Percentiles rank a stretch among this genome's conserved stretches.
phyloP scores from a whole-genome alignment of 2,329 filamentous ascomycete species.

The Claviceps paspali region DNA sequence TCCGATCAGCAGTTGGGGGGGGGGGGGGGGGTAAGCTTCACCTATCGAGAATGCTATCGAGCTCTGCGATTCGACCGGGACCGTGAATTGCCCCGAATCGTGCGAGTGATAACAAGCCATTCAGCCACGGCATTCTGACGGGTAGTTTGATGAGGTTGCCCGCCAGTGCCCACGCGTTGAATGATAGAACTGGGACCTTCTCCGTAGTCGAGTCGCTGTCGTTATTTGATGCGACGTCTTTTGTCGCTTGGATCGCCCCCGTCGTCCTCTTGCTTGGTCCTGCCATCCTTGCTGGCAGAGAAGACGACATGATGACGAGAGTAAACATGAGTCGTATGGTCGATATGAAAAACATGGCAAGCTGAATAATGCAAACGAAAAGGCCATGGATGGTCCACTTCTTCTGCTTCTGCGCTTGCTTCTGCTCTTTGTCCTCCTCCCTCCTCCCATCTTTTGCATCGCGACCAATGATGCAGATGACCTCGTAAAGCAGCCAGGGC shows the following conservation, averaged over 20 bases:
- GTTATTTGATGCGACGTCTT: neutral
- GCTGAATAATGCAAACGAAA: slow-evolving; percentile 44
- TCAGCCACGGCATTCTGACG: slow-evolving; percentile 80
- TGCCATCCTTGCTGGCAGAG: slow-evolving; percentile 39
- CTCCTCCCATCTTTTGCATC: slow-evolving; percentile 19
- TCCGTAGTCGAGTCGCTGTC: neutral
- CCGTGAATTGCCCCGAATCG: slow-evolving; percentile 61
- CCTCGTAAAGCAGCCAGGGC: slow-evolving; percentile 79
- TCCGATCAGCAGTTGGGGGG: too few species aligned
- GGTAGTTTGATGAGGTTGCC: slow-evolving; percentile 60
- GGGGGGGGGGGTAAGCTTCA: too few species aligned
- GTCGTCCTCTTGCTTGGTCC: slow-evolving; percentile 11
- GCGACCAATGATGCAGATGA: slow-evolving; percentile 55
- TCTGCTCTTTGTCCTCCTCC: slow-evolving; percentile 4
- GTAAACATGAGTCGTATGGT: slow-evolving; percentile 50
- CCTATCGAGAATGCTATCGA: slow-evolving; percentile 77
- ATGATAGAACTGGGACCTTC: slow-evolving; percentile 56
- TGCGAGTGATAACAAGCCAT: slow-evolving; percentile 56
- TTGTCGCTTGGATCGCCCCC: slow-evolving; percentile 4
- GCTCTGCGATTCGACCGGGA: slow-evolving; percentile 58
- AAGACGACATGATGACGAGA: slow-evolving; percentile 51
- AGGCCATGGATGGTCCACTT: slow-evolving; percentile 28
- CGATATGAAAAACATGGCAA: slow-evolving; percentile 39
- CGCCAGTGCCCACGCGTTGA: slow-evolving; percentile 61
- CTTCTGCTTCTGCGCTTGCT: slow-evolving; percentile 7